Percentiles rank a stretch among this genome's conserved stretches.
Conservation (phyloP, 371 early-diverging fungal species). For the Apophysomyces trapeziformis region DNA sequence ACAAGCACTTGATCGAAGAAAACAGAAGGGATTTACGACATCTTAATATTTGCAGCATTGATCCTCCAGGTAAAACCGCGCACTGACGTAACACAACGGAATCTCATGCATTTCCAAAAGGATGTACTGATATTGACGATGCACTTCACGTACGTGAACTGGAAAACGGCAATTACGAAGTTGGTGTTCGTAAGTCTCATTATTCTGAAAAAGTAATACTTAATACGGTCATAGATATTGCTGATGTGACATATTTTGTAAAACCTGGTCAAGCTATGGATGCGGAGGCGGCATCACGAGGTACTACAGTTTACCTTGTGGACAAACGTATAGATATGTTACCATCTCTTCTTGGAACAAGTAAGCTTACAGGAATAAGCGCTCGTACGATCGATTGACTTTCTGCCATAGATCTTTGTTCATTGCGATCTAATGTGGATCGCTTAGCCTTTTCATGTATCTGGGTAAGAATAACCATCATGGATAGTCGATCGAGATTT, state of each 20-base stretch:
- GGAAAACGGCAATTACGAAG: slow-evolving; percentile 89
- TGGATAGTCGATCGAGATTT: not conserved
- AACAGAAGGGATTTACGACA: slow-evolving; percentile 83
- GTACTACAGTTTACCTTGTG: slow-evolving; percentile 95
- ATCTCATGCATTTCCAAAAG: slow-evolving; percentile 27
- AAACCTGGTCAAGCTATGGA: slow-evolving; percentile 86
- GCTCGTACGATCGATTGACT: not conserved
- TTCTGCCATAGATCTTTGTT: slow-evolving; percentile 77
- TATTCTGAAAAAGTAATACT: not conserved
- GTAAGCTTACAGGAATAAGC: slow-evolving; percentile 31
- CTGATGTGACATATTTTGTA: slow-evolving; percentile 98
- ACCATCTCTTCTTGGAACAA: slow-evolving; percentile 86
- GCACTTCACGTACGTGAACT: slow-evolving; percentile 89
- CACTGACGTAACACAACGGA: too few relatives aligned
- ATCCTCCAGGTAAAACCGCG: slow-evolving; percentile 81
- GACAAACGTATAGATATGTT: slow-evolving; percentile 98
- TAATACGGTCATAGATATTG: slow-evolving; percentile 73
- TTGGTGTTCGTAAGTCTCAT: slow-evolving; percentile 84
- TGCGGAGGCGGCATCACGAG: slow-evolving; percentile 85
- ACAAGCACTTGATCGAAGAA: slow-evolving; percentile 65
- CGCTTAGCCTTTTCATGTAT: slow-evolving; percentile 90
- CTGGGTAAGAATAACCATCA: slow-evolving; percentile 42
- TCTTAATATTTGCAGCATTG: slow-evolving; percentile 94
- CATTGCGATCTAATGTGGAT: slow-evolving; percentile 88
- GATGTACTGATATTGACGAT: slow-evolving; percentile 99